Percentiles rank a stretch among this genome's conserved stretches.
Conservation (phyloP, 257 asterid species). For the Solanum paucissectum region DNA sequence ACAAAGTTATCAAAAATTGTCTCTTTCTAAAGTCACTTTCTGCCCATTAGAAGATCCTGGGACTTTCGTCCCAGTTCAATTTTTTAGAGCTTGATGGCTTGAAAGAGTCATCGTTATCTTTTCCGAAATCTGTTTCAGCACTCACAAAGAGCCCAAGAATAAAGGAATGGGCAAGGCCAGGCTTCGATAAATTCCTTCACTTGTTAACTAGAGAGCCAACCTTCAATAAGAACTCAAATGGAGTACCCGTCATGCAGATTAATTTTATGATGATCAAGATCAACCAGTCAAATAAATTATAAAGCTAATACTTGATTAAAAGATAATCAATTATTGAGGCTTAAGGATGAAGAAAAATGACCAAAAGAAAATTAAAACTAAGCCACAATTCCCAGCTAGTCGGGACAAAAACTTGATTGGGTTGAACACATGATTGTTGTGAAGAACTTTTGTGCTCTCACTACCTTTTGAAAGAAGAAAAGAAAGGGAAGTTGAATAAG, state of each 20-base stretch:
- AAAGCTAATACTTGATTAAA: neutral
- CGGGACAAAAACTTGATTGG: slow-evolving; percentile 1
- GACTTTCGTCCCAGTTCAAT: neutral
- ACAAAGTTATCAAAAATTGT: neutral
- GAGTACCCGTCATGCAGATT: neutral
- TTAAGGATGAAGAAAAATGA: neutral
- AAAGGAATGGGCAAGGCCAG: neutral
- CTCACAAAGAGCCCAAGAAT: neutral
- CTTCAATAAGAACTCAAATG: neutral
- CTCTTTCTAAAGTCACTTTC: neutral
- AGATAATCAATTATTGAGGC: neutral
- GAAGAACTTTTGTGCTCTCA: neutral
- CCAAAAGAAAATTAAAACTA: neutral
- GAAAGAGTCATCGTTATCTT: neutral
- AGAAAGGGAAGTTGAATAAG: neutral
- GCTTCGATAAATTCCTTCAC: neutral
- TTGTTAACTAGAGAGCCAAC: neutral
- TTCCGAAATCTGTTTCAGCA: neutral
- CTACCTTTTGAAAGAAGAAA: neutral
- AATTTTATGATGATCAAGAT: neutral
- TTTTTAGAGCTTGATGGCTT: neutral
- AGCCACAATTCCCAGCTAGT: neutral
- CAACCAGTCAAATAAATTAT: neutral
- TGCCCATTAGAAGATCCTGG: neutral
- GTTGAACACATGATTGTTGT: neutral